These are phyloP conservation scores for Lactarius hatsudake DNA, from an alignment of 768 basidiomycete genomes.

Conservation along the genomic window DNA sequence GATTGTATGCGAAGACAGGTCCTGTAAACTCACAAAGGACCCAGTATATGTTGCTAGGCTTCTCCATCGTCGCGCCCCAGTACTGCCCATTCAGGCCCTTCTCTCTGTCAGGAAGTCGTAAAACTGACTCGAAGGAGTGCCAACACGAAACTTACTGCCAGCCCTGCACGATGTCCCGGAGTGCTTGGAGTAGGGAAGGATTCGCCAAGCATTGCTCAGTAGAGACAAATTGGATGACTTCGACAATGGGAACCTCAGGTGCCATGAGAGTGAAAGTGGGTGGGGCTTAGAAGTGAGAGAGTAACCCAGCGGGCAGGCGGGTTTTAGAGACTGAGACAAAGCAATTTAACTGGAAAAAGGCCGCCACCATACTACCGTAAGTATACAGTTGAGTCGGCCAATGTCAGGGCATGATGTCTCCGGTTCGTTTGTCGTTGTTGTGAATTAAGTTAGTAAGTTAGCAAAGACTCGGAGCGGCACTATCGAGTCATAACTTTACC, in stretches of 20 bases:
- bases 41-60: slow-evolving; percentile 5
- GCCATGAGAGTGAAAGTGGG: not conserved
- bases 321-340: not conserved
- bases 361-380: not conserved
- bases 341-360: not conserved
- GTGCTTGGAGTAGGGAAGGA: slow-evolving; percentile 5
- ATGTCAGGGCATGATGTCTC: not conserved
- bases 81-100: slow-evolving; percentile 13
- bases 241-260: not conserved
- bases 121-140: not conserved
- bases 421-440: not conserved
- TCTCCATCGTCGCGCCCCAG: slow-evolving; percentile 4
- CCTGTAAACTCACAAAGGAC: slow-evolving; percentile 9
- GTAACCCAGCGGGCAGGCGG: not conserved
- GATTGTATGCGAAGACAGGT: not conserved
- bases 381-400: not conserved
- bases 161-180: not conserved
- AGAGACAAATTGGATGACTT: slow-evolving; percentile 1
- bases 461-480: no score
- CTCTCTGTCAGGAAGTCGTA: not conserved
- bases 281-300: no score
- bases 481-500: no score
- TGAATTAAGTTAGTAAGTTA: not conserved
- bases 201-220: not conserved
- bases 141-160: slow-evolving; percentile 10